A percentile compares a stretch with the other conserved stretches of the same genome.
Conservation (phyloP, 345 rosid species). For the Noccaea bulbosa region DNA sequence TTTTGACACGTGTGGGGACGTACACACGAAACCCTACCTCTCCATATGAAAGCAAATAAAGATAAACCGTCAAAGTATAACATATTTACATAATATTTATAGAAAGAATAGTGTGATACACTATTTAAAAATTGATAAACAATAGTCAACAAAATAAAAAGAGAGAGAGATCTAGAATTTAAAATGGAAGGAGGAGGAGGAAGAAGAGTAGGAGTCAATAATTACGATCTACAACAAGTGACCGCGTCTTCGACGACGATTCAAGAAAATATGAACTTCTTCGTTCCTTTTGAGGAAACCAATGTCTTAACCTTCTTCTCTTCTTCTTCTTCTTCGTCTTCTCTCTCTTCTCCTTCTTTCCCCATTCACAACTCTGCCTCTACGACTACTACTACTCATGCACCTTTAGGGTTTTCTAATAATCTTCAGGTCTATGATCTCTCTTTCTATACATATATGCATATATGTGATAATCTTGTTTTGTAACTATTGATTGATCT, state of each 20-base stretch:
- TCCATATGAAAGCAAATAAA: constrained; percentile 40
- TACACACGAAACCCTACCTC: constrained; percentile 45
- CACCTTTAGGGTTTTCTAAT: constrained; percentile 52
- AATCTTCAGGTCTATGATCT: constrained; percentile 48
- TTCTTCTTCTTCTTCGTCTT: constrained; percentile 51
- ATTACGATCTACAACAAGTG: constrained; percentile 66
- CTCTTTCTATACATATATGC: constrained; percentile 14
- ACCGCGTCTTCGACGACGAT: constrained; percentile 63
- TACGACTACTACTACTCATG: constrained; percentile 31
- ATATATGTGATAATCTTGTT: constrained; percentile 7
- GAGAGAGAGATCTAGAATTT: not conserved
- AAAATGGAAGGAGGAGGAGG: constrained; percentile 58
- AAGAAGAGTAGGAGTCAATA: constrained; percentile 45
- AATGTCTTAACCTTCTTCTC: constrained; percentile 74
- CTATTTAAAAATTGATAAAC: constrained; percentile 16
- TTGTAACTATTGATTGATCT: not conserved
- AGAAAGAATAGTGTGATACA: constrained; percentile 32
- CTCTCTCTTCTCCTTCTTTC: constrained; percentile 43
- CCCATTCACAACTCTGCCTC: constrained; percentile 47
- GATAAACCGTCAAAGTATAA: constrained; percentile 39
- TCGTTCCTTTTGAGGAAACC: constrained; percentile 72
- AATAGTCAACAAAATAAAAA: constrained; percentile 30
- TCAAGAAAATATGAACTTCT: constrained; percentile 70
- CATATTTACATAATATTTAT: constrained; percentile 21
- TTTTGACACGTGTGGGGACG: constrained; percentile 39